Evolutionary conservation across 805 yeast species (phyloP).

Genomic region (Myxozyma kluyveri): DNA sequence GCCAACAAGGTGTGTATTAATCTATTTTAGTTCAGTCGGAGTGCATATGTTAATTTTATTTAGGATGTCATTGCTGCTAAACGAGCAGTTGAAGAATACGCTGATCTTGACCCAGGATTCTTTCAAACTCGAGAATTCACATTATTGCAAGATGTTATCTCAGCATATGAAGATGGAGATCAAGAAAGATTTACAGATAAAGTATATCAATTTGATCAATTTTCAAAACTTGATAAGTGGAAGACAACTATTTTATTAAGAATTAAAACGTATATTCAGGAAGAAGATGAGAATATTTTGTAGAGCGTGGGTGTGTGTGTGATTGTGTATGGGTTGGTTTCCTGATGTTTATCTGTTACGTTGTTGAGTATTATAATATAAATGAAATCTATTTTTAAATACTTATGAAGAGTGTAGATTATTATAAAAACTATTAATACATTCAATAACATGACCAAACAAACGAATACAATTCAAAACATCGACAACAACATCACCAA

Average conservation of each 20-base stretch:
- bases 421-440: background rate
- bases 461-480: background rate
- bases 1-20: slow-evolving; percentile 52
- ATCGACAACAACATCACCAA: background rate
- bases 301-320: background rate
- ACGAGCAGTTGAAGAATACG: slow-evolving; percentile 61
- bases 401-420: background rate
- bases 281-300: slow-evolving; percentile 48
- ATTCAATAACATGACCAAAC: background rate
- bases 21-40: too few species aligned
- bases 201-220: slow-evolving; percentile 82
- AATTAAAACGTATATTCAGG: slow-evolving; percentile 70
- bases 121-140: slow-evolving; percentile 66
- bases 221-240: slow-evolving; percentile 84
- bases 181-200: slow-evolving; percentile 68
- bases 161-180: slow-evolving; percentile 77
- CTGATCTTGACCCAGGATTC: slow-evolving; percentile 73
- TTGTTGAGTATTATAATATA: background rate
- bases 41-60: background rate
- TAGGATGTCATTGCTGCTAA: slow-evolving; percentile 79
- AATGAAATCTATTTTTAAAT: background rate
- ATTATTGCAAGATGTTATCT: slow-evolving; percentile 60
- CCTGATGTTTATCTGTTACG: background rate
- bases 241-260: slow-evolving; percentile 79
- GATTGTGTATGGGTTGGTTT: background rate